Percentiles rank a stretch among this genome's conserved stretches.
Evolutionary conservation across 2,329 filamentous ascomycete genomes (phyloP).

Genomic region (Aspergillus terreus): DNA sequence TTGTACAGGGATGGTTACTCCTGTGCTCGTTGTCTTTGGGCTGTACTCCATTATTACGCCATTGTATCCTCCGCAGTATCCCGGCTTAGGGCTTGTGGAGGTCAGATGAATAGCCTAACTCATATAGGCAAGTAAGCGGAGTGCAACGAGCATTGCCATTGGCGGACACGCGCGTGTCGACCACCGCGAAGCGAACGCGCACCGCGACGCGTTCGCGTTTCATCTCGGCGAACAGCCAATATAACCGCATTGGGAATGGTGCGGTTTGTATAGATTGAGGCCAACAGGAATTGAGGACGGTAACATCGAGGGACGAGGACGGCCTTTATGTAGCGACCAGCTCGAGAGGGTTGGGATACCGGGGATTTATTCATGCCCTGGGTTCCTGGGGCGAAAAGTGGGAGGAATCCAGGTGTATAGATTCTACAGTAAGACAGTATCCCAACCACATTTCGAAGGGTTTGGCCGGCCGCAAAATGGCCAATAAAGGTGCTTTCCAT

Average conservation of each 20-base stretch:
- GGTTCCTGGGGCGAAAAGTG: constrained; percentile 4
- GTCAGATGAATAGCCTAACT: background rate
- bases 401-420: constrained; percentile 9
- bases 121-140: background rate
- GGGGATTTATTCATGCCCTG: constrained; percentile 3
- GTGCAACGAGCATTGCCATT: constrained; percentile 23
- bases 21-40: background rate
- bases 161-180: constrained; percentile 4
- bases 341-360: constrained; percentile 5
- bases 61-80: background rate
- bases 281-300: background rate
- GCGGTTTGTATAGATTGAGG: background rate
- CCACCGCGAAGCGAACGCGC: constrained; percentile 1
- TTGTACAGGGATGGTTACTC: background rate
- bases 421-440: background rate
- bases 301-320: background rate
- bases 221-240: constrained; percentile 3
- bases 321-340: constrained; percentile 1
- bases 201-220: constrained; percentile 10
- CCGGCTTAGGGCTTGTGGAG: background rate
- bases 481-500: background rate
- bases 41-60: background rate
- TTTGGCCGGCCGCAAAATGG: background rate
- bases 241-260: constrained; percentile 10
- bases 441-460: constrained; percentile 3